phyloP scores from a whole-genome alignment of 2,329 filamentous ascomycete species.

The Knufia petricola region DNA sequence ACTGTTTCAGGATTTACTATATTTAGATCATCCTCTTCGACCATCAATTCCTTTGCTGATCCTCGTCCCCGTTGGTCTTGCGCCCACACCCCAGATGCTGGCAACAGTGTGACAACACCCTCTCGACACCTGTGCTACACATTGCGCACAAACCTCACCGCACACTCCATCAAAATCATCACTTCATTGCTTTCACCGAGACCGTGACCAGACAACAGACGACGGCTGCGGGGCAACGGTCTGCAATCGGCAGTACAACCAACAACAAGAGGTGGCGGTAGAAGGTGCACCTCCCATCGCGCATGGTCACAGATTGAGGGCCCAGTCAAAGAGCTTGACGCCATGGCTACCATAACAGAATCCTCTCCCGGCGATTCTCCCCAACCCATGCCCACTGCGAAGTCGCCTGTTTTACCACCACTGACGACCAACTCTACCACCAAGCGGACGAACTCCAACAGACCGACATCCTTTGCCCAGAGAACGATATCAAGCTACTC shows the following conservation, averaged over 20 bases:
- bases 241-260: background rate
- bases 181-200: background rate
- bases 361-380: slow-evolving; percentile 27
- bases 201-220: background rate
- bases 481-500: slow-evolving; percentile 80
- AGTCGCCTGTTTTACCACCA: slow-evolving; percentile 37
- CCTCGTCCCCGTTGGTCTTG: background rate
- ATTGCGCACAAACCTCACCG: background rate
- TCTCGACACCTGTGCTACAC: background rate
- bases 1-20: slow-evolving; percentile 5
- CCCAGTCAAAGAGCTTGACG: background rate
- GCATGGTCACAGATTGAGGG: slow-evolving; percentile 8
- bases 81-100: background rate
- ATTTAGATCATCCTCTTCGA: slow-evolving; percentile 6
- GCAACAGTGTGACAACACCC: background rate
- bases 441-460: slow-evolving; percentile 48
- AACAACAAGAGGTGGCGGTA: background rate
- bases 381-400: slow-evolving; percentile 22
- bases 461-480: slow-evolving; percentile 69
- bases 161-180: background rate
- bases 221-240: slow-evolving; percentile 2
- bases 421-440: slow-evolving; percentile 43
- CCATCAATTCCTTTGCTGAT: background rate
- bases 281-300: background rate
- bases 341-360: slow-evolving; percentile 30